Percentiles rank a stretch among this genome's conserved stretches.
Evolutionary conservation across 2,329 filamentous ascomycete genomes (phyloP).

Genomic region (Colletotrichum camelliae): DNA sequence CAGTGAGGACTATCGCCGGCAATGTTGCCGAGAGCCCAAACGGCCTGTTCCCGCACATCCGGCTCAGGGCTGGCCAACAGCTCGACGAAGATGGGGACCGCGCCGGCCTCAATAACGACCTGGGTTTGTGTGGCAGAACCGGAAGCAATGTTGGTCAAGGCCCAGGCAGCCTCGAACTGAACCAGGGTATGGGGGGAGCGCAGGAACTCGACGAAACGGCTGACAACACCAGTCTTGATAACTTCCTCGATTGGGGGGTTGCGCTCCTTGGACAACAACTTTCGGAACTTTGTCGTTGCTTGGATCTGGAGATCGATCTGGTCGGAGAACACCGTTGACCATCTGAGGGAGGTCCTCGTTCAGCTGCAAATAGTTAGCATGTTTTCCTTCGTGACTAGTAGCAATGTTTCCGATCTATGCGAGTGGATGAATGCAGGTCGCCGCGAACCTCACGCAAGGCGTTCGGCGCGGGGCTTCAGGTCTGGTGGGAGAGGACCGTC

Average conservation of each 20-base stretch:
- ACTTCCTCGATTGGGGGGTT: conserved; percentile 99
- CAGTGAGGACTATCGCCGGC: conserved; percentile 97
- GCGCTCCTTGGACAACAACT: conserved; percentile 96
- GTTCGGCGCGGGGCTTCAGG: not conserved
- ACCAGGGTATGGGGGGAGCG: conserved; percentile 97
- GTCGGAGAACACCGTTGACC: conserved; percentile 97
- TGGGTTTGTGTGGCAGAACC: conserved; percentile 97
- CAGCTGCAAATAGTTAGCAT: conserved; percentile 64
- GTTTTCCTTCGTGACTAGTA: not conserved
- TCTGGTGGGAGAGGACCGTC: not conserved
- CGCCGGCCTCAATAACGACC: conserved; percentile 97
- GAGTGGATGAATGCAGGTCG: not conserved
- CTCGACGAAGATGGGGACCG: conserved; percentile 98
- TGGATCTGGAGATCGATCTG: conserved; percentile 98
- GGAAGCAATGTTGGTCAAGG: conserved; percentile 98
- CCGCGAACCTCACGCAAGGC: not conserved
- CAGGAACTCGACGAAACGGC: conserved; percentile 97
- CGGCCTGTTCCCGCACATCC: conserved; percentile 96
- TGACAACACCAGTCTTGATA: conserved; percentile 98
- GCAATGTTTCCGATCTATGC: not conserved
- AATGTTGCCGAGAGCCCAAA: conserved; percentile 99
- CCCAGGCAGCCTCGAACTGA: conserved; percentile 99
- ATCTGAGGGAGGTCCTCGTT: conserved; percentile 98
- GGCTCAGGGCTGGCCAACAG: conserved; percentile 94
- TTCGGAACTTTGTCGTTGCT: conserved; percentile 97